These are phyloP conservation scores for Verticillium zaregamsianum DNA, from an alignment of 2,329 filamentous ascomycete species.

Conservation along the genomic window DNA sequence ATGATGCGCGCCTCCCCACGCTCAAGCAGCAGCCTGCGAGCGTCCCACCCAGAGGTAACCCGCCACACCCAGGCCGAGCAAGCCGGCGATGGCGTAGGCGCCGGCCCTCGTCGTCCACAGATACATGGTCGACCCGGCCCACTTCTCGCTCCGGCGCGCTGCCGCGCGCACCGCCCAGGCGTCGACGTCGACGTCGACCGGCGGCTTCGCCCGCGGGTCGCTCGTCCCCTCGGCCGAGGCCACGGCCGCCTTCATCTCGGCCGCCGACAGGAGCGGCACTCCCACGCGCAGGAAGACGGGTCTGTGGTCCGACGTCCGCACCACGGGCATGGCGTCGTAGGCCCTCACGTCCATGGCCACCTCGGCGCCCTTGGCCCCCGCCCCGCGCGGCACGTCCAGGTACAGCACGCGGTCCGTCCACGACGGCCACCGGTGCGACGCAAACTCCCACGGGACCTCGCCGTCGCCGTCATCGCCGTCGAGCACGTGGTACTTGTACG, in stretches of 20 bases:
- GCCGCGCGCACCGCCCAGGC: slow-evolving; percentile 48
- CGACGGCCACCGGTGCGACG: slow-evolving; percentile 77
- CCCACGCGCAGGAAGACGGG: slow-evolving; percentile 70
- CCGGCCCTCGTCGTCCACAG: slow-evolving; percentile 51
- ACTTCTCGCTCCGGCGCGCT: slow-evolving; percentile 40
- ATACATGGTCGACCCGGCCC: slow-evolving; percentile 51
- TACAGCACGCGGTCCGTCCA: slow-evolving; percentile 94
- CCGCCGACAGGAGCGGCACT: slow-evolving; percentile 54
- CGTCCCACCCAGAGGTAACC: slow-evolving; percentile 36
- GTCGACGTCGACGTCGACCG: slow-evolving; percentile 49
- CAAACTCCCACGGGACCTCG: slow-evolving; percentile 64
- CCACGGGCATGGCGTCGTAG: slow-evolving; percentile 74
- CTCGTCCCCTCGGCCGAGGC: neutral
- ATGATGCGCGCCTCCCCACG: neutral
- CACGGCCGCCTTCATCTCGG: slow-evolving; percentile 32
- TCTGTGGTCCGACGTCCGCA: slow-evolving; percentile 83
- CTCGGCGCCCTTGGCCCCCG: slow-evolving; percentile 30
- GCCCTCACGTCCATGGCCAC: slow-evolving; percentile 49
- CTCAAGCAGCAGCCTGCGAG: neutral
- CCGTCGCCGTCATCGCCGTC: slow-evolving; percentile 26
- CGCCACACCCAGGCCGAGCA: slow-evolving; percentile 36
- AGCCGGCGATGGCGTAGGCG: slow-evolving; percentile 37
- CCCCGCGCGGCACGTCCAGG: slow-evolving; percentile 48
- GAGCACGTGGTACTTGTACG: slow-evolving; percentile 77
- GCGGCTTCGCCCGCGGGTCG: slow-evolving; percentile 42